phyloP scores from a whole-genome alignment of 768 basidiomycete genomes.

The Lepiota brunneoincarnata region DNA sequence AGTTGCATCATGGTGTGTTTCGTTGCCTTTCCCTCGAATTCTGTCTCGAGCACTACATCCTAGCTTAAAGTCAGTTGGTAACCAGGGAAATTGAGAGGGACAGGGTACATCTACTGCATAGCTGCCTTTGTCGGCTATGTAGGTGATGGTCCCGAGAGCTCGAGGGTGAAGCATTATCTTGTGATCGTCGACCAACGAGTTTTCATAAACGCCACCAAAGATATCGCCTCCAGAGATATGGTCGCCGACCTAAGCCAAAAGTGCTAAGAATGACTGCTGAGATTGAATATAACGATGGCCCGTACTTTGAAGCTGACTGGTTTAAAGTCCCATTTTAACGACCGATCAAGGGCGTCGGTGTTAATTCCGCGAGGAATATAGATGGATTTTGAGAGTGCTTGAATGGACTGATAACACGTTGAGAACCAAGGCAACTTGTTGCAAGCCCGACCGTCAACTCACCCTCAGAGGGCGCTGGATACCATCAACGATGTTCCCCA shows the following conservation, averaged over 20 bases:
- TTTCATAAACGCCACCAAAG: conserved; percentile 94
- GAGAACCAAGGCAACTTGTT: conserved; percentile 1
- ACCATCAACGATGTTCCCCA: conserved; percentile 99
- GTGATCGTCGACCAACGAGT: conserved; percentile 94
- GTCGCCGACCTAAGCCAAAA: conserved; percentile 72
- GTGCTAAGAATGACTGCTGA: background rate
- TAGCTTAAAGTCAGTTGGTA: conserved; percentile 25
- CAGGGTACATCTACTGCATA: conserved; percentile 82
- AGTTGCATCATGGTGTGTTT: conserved; percentile 97
- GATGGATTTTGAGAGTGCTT: conserved; percentile 97
- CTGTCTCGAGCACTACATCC: conserved; percentile 96
- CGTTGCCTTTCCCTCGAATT: conserved; percentile 93
- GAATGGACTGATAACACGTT: conserved; percentile 62
- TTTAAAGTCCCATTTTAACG: conserved; percentile 92
- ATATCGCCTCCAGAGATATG: conserved; percentile 97
- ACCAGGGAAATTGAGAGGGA: background rate
- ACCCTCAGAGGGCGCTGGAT: conserved; percentile 92
- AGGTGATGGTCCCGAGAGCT: conserved; percentile 91
- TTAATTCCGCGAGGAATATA: conserved; percentile 99
- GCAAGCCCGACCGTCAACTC: conserved; percentile 24
- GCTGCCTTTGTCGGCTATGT: conserved; percentile 90
- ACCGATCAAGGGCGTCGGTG: conserved; percentile 89
- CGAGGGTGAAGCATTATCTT: conserved; percentile 96
- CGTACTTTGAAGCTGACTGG: conserved; percentile 74
- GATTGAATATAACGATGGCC: conserved; percentile 1